phyloP scores from a whole-genome alignment of 2,329 filamentous ascomycete genomes.

The Neocucurbitaria cava region DNA sequence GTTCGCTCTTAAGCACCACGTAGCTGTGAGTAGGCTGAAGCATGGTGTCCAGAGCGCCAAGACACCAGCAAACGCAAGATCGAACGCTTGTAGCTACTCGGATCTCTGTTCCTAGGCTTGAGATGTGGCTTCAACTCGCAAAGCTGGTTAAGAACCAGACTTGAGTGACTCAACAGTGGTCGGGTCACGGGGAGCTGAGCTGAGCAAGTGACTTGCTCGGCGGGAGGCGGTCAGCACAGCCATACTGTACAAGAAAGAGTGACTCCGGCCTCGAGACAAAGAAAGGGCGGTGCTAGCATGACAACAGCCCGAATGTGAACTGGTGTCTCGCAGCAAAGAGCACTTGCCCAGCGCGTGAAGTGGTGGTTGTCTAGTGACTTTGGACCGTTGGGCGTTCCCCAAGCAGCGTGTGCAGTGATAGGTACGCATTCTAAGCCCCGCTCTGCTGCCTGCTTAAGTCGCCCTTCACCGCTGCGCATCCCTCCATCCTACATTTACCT shows the following conservation, averaged over 20 bases:
- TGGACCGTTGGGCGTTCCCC: slow-evolving; percentile 10
- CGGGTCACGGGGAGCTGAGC: slow-evolving; percentile 37
- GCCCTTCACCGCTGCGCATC: slow-evolving; percentile 43
- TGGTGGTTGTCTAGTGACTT: slow-evolving; percentile 10
- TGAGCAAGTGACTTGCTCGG: slow-evolving; percentile 36
- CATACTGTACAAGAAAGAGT: slow-evolving; percentile 37
- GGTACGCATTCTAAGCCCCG: slow-evolving; percentile 28
- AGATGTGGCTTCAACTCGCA: not conserved
- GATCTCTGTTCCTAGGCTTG: not conserved
- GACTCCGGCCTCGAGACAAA: slow-evolving; percentile 20
- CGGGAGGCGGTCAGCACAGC: slow-evolving; percentile 37
- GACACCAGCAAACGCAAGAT: slow-evolving; percentile 6
- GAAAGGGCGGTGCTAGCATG: slow-evolving; percentile 30
- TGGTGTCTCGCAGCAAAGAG: slow-evolving; percentile 18
- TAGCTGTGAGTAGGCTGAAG: not conserved
- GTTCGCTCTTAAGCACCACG: not conserved
- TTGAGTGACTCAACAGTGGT: slow-evolving; percentile 24
- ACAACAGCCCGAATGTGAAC: slow-evolving; percentile 12
- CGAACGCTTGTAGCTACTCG: not conserved
- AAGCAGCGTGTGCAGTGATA: slow-evolving; percentile 23
- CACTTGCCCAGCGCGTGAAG: slow-evolving; percentile 17
- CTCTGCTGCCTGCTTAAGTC: slow-evolving; percentile 41
- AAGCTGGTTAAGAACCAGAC: not conserved
- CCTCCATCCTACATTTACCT: slow-evolving; percentile 35
- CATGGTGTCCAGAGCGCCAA: not conserved